phyloP scores from a whole-genome alignment of 306 rosid species.

The Amphicarpaea edgeworthii region DNA sequence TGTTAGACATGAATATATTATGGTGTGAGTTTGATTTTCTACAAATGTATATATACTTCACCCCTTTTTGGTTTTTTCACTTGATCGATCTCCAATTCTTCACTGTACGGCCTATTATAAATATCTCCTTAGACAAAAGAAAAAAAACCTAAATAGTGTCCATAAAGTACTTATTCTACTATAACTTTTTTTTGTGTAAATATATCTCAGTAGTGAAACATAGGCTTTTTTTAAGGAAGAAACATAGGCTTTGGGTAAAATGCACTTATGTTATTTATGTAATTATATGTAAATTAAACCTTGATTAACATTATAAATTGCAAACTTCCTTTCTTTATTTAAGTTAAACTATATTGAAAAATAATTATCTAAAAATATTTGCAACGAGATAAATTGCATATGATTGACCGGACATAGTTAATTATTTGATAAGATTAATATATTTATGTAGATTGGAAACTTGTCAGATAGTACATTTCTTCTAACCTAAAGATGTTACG shows the following conservation, averaged over 20 bases:
- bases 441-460: neutral
- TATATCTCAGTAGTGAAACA: neutral
- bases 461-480: neutral
- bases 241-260: neutral
- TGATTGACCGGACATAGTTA: neutral
- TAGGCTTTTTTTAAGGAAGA: neutral
- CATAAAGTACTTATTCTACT: too few species aligned
- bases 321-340: neutral
- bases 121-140: neutral
- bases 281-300: neutral
- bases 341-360: neutral
- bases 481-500: neutral
- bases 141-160: neutral
- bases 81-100: neutral
- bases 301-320: neutral
- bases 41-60: neutral
- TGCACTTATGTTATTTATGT: neutral
- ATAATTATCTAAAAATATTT: neutral
- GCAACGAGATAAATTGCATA: neutral
- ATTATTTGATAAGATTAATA: neutral
- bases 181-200: too few species aligned
- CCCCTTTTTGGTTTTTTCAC: neutral
- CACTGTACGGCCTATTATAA: neutral
- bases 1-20: neutral
- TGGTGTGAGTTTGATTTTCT: neutral